A percentile compares a stretch with the other conserved stretches of the same genome.
phyloP scores from a whole-genome alignment of 352 stramenopile genomes.

The Pseudoperonospora humuli region DNA sequence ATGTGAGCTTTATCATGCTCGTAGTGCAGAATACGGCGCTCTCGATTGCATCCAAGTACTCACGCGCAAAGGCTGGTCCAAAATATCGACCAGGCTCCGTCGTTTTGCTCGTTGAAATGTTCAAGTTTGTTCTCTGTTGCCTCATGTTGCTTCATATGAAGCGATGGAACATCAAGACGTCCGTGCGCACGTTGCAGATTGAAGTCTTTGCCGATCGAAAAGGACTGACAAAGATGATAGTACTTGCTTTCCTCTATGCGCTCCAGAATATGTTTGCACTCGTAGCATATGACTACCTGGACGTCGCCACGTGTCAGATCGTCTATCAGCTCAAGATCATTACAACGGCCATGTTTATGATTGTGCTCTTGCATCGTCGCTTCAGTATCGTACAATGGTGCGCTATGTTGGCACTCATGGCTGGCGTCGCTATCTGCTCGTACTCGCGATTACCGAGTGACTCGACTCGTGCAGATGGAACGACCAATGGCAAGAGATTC shows the following conservation, averaged over 20 bases:
- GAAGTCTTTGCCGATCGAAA: slow-evolving; percentile 74
- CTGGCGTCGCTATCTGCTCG: slow-evolving; percentile 76
- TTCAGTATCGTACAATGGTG: slow-evolving; percentile 81
- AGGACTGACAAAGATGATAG: slow-evolving; percentile 79
- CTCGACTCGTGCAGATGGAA: slow-evolving; percentile 13
- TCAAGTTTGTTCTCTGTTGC: slow-evolving; percentile 80
- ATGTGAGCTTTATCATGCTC: slow-evolving; percentile 80
- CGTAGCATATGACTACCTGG: slow-evolving; percentile 83
- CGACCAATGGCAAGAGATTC: slow-evolving; percentile 44
- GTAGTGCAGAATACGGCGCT: slow-evolving; percentile 83
- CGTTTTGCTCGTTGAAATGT: slow-evolving; percentile 71
- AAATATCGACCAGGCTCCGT: slow-evolving; percentile 82
- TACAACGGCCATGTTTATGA: slow-evolving; percentile 86
- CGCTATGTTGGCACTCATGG: slow-evolving; percentile 82
- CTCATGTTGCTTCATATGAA: slow-evolving; percentile 64
- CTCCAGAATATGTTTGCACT: slow-evolving; percentile 85
- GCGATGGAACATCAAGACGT: slow-evolving; percentile 42
- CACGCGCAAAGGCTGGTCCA: slow-evolving; percentile 45
- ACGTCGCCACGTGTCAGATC: slow-evolving; percentile 87
- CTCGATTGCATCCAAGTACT: slow-evolving; percentile 85
- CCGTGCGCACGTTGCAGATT: slow-evolving; percentile 49
- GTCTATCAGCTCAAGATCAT: slow-evolving; percentile 90
- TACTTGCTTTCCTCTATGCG: slow-evolving; percentile 80
- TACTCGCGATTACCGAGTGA: slow-evolving; percentile 58
- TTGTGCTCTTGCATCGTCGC: slow-evolving; percentile 76